These are phyloP conservation scores for Pythium grandisporangium DNA, from an alignment of 352 stramenopile genomes.

Conservation along the genomic window DNA sequence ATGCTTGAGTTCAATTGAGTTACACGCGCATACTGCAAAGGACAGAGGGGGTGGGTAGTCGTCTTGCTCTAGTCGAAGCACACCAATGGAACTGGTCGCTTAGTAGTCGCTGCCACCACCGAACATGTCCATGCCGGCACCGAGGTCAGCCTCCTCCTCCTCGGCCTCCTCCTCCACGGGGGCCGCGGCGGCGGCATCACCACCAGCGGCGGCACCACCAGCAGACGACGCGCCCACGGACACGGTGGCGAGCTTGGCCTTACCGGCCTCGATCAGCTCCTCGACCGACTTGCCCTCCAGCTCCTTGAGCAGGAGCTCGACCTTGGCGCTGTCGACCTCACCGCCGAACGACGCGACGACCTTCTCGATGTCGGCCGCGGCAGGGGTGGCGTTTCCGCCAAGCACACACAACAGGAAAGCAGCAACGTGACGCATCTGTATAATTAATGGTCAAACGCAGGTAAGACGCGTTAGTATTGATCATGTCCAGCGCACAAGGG, in stretches of 20 bases:
- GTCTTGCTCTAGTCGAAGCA: slow-evolving; percentile 10
- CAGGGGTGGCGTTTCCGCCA: slow-evolving; percentile 70
- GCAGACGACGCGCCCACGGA: slow-evolving; percentile 50
- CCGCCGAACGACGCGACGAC: slow-evolving; percentile 77
- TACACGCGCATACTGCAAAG: slow-evolving; percentile 9
- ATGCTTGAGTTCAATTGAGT: slow-evolving; percentile 14
- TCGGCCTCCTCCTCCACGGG: slow-evolving; percentile 55
- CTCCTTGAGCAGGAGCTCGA: slow-evolving; percentile 81
- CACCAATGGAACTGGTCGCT: slow-evolving; percentile 17
- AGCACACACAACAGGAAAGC: slow-evolving; percentile 86
- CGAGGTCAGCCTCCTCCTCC: slow-evolving; percentile 75
- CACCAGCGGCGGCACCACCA: slow-evolving; percentile 22
- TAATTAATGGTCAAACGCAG: background rate
- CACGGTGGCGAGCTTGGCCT: slow-evolving; percentile 78
- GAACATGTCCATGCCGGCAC: slow-evolving; percentile 83
- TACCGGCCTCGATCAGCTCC: slow-evolving; percentile 77
- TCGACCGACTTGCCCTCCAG: slow-evolving; percentile 86
- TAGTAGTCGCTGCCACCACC: slow-evolving; percentile 75
- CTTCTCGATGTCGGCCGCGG: slow-evolving; percentile 75
- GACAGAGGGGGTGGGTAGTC: too few species aligned
- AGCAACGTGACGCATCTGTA: slow-evolving; percentile 89
- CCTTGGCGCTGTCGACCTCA: slow-evolving; percentile 69
- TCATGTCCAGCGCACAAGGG: too few species aligned
- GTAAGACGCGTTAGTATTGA: background rate
- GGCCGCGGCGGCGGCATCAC: slow-evolving; percentile 24